Evolutionary conservation across 306 rosid genomes (phyloP), one percentile per base, ranked within the genome.

Genomic region (Trifolium dubium): DNA sequence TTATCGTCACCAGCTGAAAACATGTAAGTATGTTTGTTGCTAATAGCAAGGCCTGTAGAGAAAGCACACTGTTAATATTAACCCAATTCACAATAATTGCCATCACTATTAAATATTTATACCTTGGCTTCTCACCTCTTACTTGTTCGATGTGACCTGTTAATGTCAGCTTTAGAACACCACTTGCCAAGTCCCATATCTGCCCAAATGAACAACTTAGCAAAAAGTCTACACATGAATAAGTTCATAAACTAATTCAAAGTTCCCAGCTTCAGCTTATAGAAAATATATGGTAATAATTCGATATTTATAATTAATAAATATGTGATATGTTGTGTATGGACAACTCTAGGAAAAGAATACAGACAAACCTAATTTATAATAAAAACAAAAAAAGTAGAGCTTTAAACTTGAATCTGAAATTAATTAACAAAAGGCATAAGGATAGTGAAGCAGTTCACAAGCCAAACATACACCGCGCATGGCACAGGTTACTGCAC

Each of bases 1-100:
- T 94, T 94, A 77, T 94, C 99, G 9, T 94, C 99, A 73, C 99
- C 99, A 43, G 97, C 97, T 81, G 99, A 94, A 70, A 94, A 94
- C 99, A 94, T 94, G 79, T 92, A 92, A 6, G 99, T 94, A 80
- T 94, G 99, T 71, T 77, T 94, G 80, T 44, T 67, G 84, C 99
- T 94, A 70, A 94, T 81, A 74, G 97, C 97, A 73, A 94, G 99
- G 77, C 99, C 99, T 94, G 85, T 54, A 37, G 76, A 63, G 43
- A 69, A 77, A 70, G 69, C 66, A 69, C 23, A 40, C n/a, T 39
- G 29, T 67, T 71, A 79, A 64, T 58, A 31, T 53, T 56, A 15
- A 74, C 70, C 73, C 56, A 35, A 49, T 67, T 63, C 72, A 60
- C 73, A 50, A 71, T 29, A 14, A 46, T n/a, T 34, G 29, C 30